Evolutionary conservation across 805 yeast genomes (phyloP), one percentile per base, ranked within the genome.

Genomic region (Cyberlindnera lachancei): DNA sequence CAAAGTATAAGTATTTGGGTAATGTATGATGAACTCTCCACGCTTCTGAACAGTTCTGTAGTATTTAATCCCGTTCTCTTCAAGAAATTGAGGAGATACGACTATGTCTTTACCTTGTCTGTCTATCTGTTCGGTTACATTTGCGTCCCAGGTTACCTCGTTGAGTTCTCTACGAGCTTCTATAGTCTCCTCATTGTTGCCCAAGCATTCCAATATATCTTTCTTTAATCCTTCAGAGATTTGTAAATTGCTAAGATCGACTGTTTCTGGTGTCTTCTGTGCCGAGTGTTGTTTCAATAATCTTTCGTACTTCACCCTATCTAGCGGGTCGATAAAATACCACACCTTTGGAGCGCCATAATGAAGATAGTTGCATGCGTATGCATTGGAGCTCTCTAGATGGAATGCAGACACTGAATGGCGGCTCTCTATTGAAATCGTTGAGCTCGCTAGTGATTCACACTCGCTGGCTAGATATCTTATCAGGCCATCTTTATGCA

Each of bases 281-380:
- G 27, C 10, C 12, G 32, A 18, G 6, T 29, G 5, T 16, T 23
- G 22, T 56, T 61, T 1, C 79, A 87, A 21, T 73, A 73, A 6
- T 70, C 48, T 51, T 45, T 79, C 84, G 46, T 70, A 78, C 35
- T 66, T 67, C 3, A 53, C 64, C 33, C 66, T 65, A 31, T 72
- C 73, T 44, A 61, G 58, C 12, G 77, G 79, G 0, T 79, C 70
- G n/a, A 80, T 63, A 34, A 76, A 66, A 39, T 73, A 77, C 83
- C 85, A 76, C 14, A 70, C 45, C 45, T 68, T 71, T 11, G 61
- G 46, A 6, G 70, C 69, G 3, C 87, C 88, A 30, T 62, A 42
- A 40, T 73, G 75, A 28, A 66, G 71, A 39, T 66, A 78, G 45
- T 73, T 75, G 18, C 67, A 56, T 9, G 60, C 47, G 27, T 74